phyloP scores from a whole-genome alignment of 805 yeast genomes.

The Ogataea degrootiae region DNA sequence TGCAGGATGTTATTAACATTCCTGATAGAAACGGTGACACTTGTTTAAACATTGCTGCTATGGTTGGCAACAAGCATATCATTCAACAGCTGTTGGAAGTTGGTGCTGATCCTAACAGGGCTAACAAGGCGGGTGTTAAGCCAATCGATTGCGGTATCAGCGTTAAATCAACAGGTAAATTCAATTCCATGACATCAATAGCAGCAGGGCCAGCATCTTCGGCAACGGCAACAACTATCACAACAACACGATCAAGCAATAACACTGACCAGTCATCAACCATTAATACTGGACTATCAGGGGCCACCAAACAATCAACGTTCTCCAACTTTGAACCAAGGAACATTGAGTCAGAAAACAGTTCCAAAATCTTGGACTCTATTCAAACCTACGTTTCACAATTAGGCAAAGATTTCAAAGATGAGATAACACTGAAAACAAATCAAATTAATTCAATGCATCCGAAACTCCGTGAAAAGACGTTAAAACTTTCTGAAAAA shows the following conservation, averaged over 20 bases:
- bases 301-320: not conserved
- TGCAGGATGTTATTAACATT: constrained; percentile 74
- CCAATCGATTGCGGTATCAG: constrained; percentile 83
- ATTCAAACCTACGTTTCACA: constrained; percentile 46
- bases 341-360: constrained; percentile 14
- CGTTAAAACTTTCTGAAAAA: constrained; percentile 43
- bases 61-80: constrained; percentile 76
- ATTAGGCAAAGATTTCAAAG: constrained; percentile 55
- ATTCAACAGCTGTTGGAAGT: constrained; percentile 78
- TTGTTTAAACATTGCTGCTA: constrained; percentile 86
- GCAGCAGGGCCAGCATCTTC: no score
- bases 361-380: constrained; percentile 42
- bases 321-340: no score
- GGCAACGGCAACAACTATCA: not conserved
- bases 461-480: constrained; percentile 52
- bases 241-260: not conserved
- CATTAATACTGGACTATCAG: not conserved
- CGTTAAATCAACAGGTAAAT: constrained; percentile 21
- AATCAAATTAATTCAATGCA: constrained; percentile 49
- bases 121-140: constrained; percentile 81
- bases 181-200: not conserved
- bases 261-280: not conserved
- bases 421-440: constrained; percentile 51
- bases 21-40: constrained; percentile 94
- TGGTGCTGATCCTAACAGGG: constrained; percentile 77